These are phyloP conservation scores for Avena sativa DNA, from an alignment of 176 grass and related monocot species.

Conservation along the genomic window DNA sequence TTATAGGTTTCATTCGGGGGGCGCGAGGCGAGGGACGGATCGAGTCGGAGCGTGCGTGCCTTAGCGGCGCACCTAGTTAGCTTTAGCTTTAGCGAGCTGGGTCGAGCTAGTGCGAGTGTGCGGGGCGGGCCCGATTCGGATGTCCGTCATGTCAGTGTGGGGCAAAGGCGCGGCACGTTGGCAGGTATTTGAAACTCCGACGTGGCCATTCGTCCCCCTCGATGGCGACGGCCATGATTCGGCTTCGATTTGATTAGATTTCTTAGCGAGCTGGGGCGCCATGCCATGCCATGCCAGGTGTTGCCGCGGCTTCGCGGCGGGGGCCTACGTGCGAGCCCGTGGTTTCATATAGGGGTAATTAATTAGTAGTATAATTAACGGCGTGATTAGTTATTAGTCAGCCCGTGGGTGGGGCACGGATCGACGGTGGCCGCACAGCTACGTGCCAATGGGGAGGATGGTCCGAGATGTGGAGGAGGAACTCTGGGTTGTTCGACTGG, in stretches of 20 bases:
- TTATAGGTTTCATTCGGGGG: slow-evolving; percentile 35
- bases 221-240: slow-evolving; percentile 18
- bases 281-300: background rate
- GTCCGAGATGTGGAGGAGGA: slow-evolving; percentile 24
- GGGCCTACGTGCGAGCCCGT: background rate
- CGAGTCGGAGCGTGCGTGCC: background rate
- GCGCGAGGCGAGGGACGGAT: background rate
- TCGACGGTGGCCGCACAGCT: slow-evolving; percentile 9
- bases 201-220: slow-evolving; percentile 46
- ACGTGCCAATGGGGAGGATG: slow-evolving; percentile 17
- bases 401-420: background rate
- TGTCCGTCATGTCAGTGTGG: slow-evolving; percentile 38
- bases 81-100: background rate
- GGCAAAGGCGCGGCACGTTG: slow-evolving; percentile 38
- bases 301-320: background rate
- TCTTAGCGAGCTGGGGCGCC: background rate
- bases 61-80: slow-evolving; percentile 4
- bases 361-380: background rate
- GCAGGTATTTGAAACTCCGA: slow-evolving; percentile 49
- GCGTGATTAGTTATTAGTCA: background rate
- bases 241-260: background rate
- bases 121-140: background rate
- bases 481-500: background rate
- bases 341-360: background rate
- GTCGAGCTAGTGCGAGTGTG: background rate